Percentiles rank a stretch among this genome's conserved stretches.
Conservation (phyloP, 2,329 filamentous ascomycete species). For the Trichoderma sp. region DNA sequence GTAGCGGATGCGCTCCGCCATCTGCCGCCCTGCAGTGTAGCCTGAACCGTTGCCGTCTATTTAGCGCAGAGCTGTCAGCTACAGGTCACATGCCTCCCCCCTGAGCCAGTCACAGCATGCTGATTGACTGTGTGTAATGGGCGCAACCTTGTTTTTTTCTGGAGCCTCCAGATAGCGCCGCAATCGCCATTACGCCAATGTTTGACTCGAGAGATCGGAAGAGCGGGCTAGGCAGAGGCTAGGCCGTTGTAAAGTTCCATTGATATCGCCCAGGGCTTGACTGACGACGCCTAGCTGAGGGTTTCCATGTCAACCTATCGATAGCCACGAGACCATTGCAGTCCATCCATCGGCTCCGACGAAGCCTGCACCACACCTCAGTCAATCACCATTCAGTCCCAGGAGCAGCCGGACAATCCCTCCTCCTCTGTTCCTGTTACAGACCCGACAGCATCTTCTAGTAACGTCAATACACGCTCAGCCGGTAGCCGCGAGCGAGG, state of each 20-base stretch:
- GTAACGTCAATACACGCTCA: slow-evolving; percentile 30
- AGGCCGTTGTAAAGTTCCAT: slow-evolving; percentile 4
- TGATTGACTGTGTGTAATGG: neutral
- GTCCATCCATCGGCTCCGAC: neutral
- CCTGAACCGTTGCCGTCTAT: neutral
- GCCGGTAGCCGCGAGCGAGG: slow-evolving; percentile 38
- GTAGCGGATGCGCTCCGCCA: slow-evolving; percentile 1
- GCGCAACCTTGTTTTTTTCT: slow-evolving; percentile 1
- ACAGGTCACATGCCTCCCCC: slow-evolving; percentile 20
- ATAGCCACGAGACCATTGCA: slow-evolving; percentile 8
- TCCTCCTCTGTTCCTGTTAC: slow-evolving; percentile 45
- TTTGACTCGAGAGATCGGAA: neutral
- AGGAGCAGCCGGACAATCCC: slow-evolving; percentile 38
- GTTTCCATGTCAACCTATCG: neutral
- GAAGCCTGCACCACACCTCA: neutral
- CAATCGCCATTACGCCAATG: slow-evolving; percentile 3
- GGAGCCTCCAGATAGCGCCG: slow-evolving; percentile 1
- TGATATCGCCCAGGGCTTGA: neutral
- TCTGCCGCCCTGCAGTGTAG: neutral
- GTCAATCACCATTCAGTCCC: slow-evolving; percentile 41
- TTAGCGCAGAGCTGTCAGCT: slow-evolving; percentile 24
- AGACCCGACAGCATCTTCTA: slow-evolving; percentile 30
- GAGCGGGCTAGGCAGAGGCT: neutral
- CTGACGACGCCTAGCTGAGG: neutral
- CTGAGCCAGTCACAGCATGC: slow-evolving; percentile 15